Evolutionary conservation across 768 basidiomycete genomes (phyloP).

Genomic region (Boletus fagicola): DNA sequence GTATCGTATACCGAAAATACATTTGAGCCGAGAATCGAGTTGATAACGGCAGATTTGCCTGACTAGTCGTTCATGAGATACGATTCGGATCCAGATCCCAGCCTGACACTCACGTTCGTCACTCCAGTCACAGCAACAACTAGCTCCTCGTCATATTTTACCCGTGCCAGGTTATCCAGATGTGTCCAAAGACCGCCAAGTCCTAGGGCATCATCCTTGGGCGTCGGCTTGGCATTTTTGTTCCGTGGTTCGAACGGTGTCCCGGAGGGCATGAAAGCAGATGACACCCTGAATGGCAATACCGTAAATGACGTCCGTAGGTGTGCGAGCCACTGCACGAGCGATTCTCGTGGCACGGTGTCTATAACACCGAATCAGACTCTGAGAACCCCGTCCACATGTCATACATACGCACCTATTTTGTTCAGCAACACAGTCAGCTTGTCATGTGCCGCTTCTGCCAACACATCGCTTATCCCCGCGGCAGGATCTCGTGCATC

Average conservation of each 20-base stretch:
- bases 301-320: conserved; percentile 62
- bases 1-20: conserved; percentile 55
- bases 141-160: conserved; percentile 49
- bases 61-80: conserved; percentile 41
- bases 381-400: neutral
- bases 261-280: conserved; percentile 56
- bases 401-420: conserved; percentile 58
- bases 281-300: conserved; percentile 69
- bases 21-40: conserved; percentile 61
- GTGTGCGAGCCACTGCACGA: conserved; percentile 63
- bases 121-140: conserved; percentile 80
- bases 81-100: neutral
- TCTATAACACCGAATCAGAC: conserved; percentile 46
- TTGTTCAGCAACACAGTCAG: conserved; percentile 80
- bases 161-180: conserved; percentile 47
- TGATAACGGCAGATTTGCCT: conserved; percentile 85
- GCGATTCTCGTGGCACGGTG: conserved; percentile 72
- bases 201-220: conserved; percentile 59
- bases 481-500: conserved; percentile 83
- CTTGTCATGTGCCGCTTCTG: conserved; percentile 40
- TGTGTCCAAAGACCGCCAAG: conserved; percentile 47
- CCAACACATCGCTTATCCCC: conserved; percentile 66
- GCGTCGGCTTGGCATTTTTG: conserved; percentile 47
- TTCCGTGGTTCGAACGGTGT: conserved; percentile 28
- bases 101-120: conserved; percentile 59